A percentile compares a stretch with the other conserved stretches of the same genome.
Evolutionary conservation across 1,284 basidiomycete genomes (phyloP).

Genomic region (Bondarzewia mesenterica): DNA sequence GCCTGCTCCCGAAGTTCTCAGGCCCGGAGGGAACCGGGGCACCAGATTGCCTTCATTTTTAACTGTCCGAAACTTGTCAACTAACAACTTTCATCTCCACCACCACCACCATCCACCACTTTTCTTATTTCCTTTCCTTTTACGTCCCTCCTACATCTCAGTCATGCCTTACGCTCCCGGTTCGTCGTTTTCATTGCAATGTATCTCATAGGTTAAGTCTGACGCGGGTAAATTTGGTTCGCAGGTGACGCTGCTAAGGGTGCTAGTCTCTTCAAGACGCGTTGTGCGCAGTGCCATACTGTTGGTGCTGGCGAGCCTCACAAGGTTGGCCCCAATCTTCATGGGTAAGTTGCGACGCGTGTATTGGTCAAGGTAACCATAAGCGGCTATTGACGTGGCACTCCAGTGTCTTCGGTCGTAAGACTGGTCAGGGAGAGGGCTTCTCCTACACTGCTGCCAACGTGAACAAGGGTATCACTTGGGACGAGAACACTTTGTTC

Average conservation of each 20-base stretch:
- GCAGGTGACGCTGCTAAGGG: slow-evolving; percentile 85
- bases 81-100: background rate
- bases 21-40: slow-evolving; percentile 1
- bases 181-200: slow-evolving; percentile 11
- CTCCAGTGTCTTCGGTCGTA: slow-evolving; percentile 74
- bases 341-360: slow-evolving; percentile 55
- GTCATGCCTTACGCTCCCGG: slow-evolving; percentile 29
- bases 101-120: slow-evolving; percentile 7
- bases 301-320: slow-evolving; percentile 75
- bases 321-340: slow-evolving; percentile 93
- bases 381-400: slow-evolving; percentile 11
- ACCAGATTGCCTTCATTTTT: background rate
- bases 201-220: slow-evolving; percentile 3
- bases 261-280: slow-evolving; percentile 90
- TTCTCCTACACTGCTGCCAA: slow-evolving; percentile 96
- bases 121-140: slow-evolving; percentile 16
- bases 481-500: slow-evolving; percentile 84
- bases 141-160: slow-evolving; percentile 15
- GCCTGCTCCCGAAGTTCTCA: background rate
- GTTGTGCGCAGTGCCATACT: slow-evolving; percentile 98
- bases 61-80: background rate
- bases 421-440: slow-evolving; percentile 81
- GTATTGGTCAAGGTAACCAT: background rate
- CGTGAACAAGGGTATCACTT: slow-evolving; percentile 89
- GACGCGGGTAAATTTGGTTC: background rate